A percentile compares a stretch with the other conserved stretches of the same genome.
These are phyloP conservation scores for Gossypium herbaceum DNA, from an alignment of 345 rosid species.

Conservation along the genomic window DNA sequence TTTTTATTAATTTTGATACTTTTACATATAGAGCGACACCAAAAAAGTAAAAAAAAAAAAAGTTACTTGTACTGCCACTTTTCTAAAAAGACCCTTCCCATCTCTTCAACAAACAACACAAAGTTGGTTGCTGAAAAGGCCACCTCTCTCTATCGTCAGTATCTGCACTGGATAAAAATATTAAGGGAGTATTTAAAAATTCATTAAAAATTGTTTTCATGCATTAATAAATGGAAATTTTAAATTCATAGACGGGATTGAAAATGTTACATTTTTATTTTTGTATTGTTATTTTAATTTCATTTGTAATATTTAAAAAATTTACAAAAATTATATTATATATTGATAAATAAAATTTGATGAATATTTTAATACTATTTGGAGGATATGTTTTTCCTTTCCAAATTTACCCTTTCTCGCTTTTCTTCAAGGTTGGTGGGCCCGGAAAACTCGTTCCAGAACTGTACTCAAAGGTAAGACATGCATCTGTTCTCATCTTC, in stretches of 20 bases:
- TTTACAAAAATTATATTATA: no score
- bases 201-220: neutral
- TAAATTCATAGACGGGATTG: neutral
- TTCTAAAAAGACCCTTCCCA: neutral
- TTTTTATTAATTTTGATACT: no score
- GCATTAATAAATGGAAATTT: neutral
- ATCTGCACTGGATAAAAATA: neutral
- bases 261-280: neutral
- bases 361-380: neutral
- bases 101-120: neutral
- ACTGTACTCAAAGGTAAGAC: neutral
- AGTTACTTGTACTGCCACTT: no score
- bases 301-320: no score
- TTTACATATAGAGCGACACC: no score
- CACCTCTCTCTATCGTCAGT: conserved; percentile 12
- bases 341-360: neutral
- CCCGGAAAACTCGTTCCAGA: neutral
- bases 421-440: neutral
- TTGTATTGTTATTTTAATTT: no score
- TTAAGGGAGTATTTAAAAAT: neutral
- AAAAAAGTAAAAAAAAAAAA: no score
- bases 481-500: neutral
- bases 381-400: no score
- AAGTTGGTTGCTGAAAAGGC: neutral
- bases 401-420: neutral